Base-by-base conservation (phyloP, 306 rosid species). In the Fagus crenata region DNA sequence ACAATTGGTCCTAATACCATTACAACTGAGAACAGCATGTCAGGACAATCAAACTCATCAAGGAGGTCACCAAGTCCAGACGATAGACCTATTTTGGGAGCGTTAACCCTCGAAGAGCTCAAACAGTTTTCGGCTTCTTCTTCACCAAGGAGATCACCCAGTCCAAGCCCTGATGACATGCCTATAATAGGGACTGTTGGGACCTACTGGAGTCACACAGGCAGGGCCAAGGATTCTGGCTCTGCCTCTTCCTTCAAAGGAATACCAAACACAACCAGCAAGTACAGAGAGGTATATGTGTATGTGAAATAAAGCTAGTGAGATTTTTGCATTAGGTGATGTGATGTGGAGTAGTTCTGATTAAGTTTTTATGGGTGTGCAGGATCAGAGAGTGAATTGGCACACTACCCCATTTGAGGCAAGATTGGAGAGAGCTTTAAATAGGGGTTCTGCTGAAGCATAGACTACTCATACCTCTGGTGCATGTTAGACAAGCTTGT, bases 21-120 rank as follows among this genome's bases (percentile, higher is more conserved):
- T 11, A 85, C 92, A 0, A 86, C 93, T 17, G 93, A 89, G 42
- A 80, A 67, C 55, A 77, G 79, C 87, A 69, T 37, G 72, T 81
- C 93, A 36, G 87, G 68, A 18, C 87, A 91, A 81, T 86, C 97
- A 75, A 84, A 85, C 84, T 91, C 96, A 39, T 79, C 64, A 40
- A 77, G 77, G 60, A 89, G 0, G 28, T 22, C 28, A 22, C 28
- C 28, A 22, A 22, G 89, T 86, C 86, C 61, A 43, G 94, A 94
- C 49, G 97, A 92, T 54, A 90, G 97, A 83, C 98, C 97, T 8
- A 92, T 94, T 81, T 84, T 94, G 73, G 96, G 97, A 6, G 97
- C 97, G 67, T 79, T 94, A 33, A 94, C 95, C 1, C 61, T 92
- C 42, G 97, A 94, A 72, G 97, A 94, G 85, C 64, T 94, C 71